phyloP scores from a whole-genome alignment of 306 rosid species.

The Datisca glomerata region DNA sequence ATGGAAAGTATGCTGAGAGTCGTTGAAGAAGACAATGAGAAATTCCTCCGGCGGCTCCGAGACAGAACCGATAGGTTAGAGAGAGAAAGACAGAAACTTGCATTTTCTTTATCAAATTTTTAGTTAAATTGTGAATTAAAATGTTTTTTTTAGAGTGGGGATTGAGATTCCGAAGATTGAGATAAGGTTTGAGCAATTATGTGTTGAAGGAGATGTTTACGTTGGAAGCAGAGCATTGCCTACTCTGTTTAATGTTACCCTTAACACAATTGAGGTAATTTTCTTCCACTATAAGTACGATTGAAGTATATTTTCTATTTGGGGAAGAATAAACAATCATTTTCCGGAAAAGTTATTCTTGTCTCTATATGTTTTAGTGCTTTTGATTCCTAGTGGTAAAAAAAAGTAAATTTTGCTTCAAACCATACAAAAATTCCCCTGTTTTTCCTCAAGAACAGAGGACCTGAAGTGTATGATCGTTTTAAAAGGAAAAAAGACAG shows the following conservation, averaged over 20 bases:
- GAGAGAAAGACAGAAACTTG: neutral
- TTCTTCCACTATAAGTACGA: too few species aligned
- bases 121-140: too few species aligned
- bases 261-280: slow-evolving; percentile 55
- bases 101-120: neutral
- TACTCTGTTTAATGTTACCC: slow-evolving; percentile 47
- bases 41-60: slow-evolving; percentile 41
- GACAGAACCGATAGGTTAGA: slow-evolving; percentile 51
- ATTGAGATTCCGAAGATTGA: slow-evolving; percentile 74
- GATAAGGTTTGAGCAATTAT: slow-evolving; percentile 55
- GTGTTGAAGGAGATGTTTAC: slow-evolving; percentile 63
- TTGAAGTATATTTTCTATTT: too few species aligned
- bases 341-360: neutral
- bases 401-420: too few species aligned
- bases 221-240: slow-evolving; percentile 82
- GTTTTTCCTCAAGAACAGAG: too few species aligned
- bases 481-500: too few species aligned
- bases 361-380: too few species aligned
- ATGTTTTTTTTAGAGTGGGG: slow-evolving; percentile 35
- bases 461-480: too few species aligned
- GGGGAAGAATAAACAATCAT: neutral
- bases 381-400: too few species aligned
- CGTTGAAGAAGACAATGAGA: slow-evolving; percentile 64
- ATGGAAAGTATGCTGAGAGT: slow-evolving; percentile 36
- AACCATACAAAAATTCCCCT: too few species aligned